phyloP scores from a whole-genome alignment of 78 protist genomes.

The Anaeramoeba flamelloides region DNA sequence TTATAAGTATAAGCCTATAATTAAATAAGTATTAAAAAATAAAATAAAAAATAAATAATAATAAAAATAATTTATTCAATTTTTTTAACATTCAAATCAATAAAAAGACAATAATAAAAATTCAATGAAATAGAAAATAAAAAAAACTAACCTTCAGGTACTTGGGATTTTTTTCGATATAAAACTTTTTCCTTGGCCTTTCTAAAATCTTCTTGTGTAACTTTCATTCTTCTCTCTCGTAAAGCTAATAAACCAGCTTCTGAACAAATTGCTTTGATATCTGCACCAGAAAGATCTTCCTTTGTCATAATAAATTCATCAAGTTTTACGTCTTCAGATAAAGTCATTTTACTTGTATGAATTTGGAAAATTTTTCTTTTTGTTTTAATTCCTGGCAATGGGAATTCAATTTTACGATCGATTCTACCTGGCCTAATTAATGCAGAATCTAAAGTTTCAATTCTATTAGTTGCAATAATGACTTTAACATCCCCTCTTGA shows the following conservation, averaged over 20 bases:
- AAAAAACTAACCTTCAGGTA: constrained; percentile 78
- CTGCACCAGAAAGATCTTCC: constrained; percentile 94
- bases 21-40: too few species aligned
- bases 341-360: constrained; percentile 58
- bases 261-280: constrained; percentile 87
- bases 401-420: constrained; percentile 98
- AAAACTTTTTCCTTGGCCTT: constrained; percentile 1
- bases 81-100: too few species aligned
- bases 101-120: too few species aligned
- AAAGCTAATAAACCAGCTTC: constrained; percentile 98
- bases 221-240: constrained; percentile 92
- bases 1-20: too few species aligned
- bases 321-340: constrained; percentile 83
- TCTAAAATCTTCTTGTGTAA: constrained; percentile 76
- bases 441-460: constrained; percentile 93
- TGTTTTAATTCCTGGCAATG: constrained; percentile 87
- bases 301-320: constrained; percentile 89
- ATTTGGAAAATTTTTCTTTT: constrained; percentile 42
- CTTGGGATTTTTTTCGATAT: constrained; percentile 75
- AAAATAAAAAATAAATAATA: too few species aligned
- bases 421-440: constrained; percentile 98
- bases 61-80: too few species aligned
- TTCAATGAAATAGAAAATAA: too few species aligned
- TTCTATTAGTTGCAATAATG: constrained; percentile 95
- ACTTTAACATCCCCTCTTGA: constrained; percentile 93